Conservation (phyloP, 164 flowering plant genomes). For the Protea cynaroides region DNA sequence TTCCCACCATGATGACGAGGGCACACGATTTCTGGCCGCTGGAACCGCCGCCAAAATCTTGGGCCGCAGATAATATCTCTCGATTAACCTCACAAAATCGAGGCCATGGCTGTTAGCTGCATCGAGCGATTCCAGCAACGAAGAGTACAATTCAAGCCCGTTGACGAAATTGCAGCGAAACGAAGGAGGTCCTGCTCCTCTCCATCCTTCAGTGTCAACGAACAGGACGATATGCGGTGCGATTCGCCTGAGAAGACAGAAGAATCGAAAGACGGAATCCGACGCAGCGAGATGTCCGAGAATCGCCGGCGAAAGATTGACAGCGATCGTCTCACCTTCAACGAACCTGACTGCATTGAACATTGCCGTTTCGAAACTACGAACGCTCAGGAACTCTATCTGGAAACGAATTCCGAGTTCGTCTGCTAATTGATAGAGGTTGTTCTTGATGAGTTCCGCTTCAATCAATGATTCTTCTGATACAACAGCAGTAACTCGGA, state of each 20-base stretch:
- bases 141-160: slow-evolving; percentile 62
- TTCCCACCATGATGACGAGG: slow-evolving; percentile 50
- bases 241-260: slow-evolving; percentile 45
- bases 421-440: slow-evolving; percentile 59
- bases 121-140: slow-evolving; percentile 66
- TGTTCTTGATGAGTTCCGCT: slow-evolving; percentile 47
- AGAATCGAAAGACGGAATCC: slow-evolving; percentile 28
- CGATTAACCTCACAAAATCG: slow-evolving; percentile 56
- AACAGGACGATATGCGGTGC: slow-evolving; percentile 52
- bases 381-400: slow-evolving; percentile 46
- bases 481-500: slow-evolving; percentile 66
- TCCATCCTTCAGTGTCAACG: slow-evolving; percentile 55
- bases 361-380: slow-evolving; percentile 42
- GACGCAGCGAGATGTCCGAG: slow-evolving; percentile 40
- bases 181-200: slow-evolving; percentile 35
- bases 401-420: slow-evolving; percentile 57
- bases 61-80: slow-evolving; percentile 50
- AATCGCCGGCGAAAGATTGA: slow-evolving; percentile 48
- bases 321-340: slow-evolving; percentile 54
- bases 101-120: slow-evolving; percentile 38
- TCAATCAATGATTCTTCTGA: slow-evolving; percentile 54
- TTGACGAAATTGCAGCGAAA: slow-evolving; percentile 45
- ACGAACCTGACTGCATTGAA: slow-evolving; percentile 52
- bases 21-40: slow-evolving; percentile 29
- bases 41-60: slow-evolving; percentile 45